Percentiles rank a stretch among this genome's conserved stretches.
These are phyloP conservation scores for Fusarium torulosum DNA, from an alignment of 2,329 filamentous ascomycete genomes.

Conservation along the genomic window DNA sequence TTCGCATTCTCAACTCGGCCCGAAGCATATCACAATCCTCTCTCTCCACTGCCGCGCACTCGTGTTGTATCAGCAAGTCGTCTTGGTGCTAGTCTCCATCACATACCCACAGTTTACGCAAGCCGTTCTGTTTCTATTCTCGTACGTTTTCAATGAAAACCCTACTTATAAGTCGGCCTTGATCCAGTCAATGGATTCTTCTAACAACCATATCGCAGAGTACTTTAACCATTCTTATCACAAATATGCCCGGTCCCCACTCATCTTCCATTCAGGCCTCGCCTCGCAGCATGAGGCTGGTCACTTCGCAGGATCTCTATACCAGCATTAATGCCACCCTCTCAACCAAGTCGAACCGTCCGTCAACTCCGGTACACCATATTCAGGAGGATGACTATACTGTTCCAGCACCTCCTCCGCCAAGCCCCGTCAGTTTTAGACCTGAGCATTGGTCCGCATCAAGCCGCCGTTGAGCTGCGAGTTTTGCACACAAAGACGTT, in stretches of 20 bases:
- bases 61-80: constrained; percentile 30
- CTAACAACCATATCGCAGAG: constrained; percentile 25
- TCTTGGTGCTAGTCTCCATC: constrained; percentile 38
- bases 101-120: constrained; percentile 47
- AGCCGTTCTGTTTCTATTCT: constrained; percentile 38
- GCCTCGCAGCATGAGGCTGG: constrained; percentile 59
- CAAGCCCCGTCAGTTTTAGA: constrained; percentile 72
- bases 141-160: constrained; percentile 28
- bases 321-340: constrained; percentile 66
- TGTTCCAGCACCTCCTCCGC: constrained; percentile 74
- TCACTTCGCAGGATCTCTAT: constrained; percentile 64
- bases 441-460: constrained; percentile 66
- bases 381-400: constrained; percentile 71
- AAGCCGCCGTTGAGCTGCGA: constrained; percentile 46
- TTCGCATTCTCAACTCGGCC: constrained; percentile 14
- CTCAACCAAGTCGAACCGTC: constrained; percentile 57
- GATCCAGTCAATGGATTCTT: background rate
- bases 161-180: constrained; percentile 31
- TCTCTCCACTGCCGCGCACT: constrained; percentile 23
- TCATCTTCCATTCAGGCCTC: constrained; percentile 60
- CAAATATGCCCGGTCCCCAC: constrained; percentile 55
- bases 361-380: constrained; percentile 61
- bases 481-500: constrained; percentile 20
- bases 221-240: background rate
- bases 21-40: constrained; percentile 8